phyloP scores from a whole-genome alignment of 352 stramenopile genomes.

The Pythium sp. region DNA sequence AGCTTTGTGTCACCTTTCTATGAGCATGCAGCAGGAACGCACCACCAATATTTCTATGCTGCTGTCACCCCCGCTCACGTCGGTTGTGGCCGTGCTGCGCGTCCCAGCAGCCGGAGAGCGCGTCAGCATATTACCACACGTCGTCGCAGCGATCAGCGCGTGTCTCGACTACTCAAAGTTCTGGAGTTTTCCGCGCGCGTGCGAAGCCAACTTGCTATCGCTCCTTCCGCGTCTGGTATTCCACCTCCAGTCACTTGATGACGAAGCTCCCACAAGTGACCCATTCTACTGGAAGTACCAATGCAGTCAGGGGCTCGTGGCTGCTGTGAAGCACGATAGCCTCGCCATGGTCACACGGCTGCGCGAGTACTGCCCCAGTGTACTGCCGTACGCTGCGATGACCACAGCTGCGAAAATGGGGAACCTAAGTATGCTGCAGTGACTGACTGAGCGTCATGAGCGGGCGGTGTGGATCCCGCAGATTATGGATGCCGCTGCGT shows the following conservation, averaged over 20 bases:
- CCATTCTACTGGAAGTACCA: neutral
- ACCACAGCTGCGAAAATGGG: neutral
- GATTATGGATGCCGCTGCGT: conserved; percentile 3
- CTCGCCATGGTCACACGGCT: neutral
- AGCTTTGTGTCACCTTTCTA: no score
- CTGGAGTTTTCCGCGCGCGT: neutral
- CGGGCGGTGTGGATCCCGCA: neutral
- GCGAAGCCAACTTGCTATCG: neutral
- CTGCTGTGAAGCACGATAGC: neutral
- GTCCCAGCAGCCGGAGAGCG: neutral
- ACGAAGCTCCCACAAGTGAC: neutral
- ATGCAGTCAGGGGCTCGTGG: neutral
- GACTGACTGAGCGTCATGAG: neutral
- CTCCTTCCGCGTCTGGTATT: neutral
- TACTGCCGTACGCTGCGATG: neutral
- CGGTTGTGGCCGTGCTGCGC: neutral
- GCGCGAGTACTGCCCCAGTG: neutral
- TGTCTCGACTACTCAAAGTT: neutral
- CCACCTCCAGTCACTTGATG: neutral
- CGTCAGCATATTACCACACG: neutral
- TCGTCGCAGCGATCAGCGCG: neutral
- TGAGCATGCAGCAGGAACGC: neutral
- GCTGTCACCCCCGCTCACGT: neutral
- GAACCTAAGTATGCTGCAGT: neutral
- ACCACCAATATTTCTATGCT: neutral